Evolutionary conservation across 2,329 filamentous ascomycete species (phyloP).

Genomic region (Endoconidiophora polonica): DNA sequence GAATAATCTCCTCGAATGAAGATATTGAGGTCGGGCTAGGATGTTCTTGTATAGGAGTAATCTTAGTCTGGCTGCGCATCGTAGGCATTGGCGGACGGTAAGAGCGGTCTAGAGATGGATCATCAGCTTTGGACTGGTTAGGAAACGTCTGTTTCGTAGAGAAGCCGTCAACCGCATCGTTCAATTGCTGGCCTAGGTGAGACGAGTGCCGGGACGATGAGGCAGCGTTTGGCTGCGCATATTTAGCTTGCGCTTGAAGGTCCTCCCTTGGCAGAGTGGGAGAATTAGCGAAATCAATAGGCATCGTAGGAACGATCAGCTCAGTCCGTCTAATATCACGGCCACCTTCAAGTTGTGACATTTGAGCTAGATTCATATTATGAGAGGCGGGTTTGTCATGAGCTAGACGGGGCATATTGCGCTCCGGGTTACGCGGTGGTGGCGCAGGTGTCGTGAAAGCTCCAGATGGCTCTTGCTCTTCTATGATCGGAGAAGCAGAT

Average conservation of each 20-base stretch:
- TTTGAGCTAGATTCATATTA: neutral
- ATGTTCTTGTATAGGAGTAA: conserved; percentile 12
- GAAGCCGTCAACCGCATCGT: neutral
- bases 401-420: neutral
- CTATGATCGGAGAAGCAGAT: conserved; percentile 22
- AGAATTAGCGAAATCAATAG: conserved; percentile 7
- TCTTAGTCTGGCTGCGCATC: conserved; percentile 9
- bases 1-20: conserved; percentile 2
- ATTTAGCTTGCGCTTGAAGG: conserved; percentile 4
- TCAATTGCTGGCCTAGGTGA: conserved; percentile 1
- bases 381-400: neutral
- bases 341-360: neutral
- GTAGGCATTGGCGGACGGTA: conserved; percentile 5
- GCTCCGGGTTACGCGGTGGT: conserved; percentile 6
- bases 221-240: neutral
- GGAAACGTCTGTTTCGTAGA: neutral
- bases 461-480: conserved; percentile 27
- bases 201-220: conserved; percentile 4
- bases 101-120: conserved; percentile 12
- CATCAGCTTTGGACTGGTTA: conserved; percentile 17
- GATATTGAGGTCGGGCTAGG: conserved; percentile 8
- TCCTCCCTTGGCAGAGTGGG: conserved; percentile 11
- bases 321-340: conserved; percentile 7
- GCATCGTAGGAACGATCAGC: neutral
- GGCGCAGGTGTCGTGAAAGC: conserved; percentile 10